Percentiles rank a stretch among this genome's conserved stretches.
These are phyloP conservation scores for Triangularia verruculosa DNA, from an alignment of 2,329 filamentous ascomycete species.

Conservation along the genomic window DNA sequence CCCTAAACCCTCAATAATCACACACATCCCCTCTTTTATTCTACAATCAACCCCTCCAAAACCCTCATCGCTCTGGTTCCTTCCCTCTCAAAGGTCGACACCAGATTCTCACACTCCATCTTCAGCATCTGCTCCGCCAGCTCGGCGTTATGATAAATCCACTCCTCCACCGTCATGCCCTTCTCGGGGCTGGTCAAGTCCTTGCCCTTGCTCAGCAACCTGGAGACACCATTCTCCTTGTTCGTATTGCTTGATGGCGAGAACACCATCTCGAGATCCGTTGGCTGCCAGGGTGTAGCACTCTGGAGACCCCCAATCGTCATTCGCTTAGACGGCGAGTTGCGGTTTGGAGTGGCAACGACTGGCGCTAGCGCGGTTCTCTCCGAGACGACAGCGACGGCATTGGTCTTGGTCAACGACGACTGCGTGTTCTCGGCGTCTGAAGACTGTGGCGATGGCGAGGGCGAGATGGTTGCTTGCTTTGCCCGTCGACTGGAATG, in stretches of 20 bases:
- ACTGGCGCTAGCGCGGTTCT: constrained; percentile 46
- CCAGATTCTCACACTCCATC: constrained; percentile 77
- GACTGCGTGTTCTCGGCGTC: constrained; percentile 79
- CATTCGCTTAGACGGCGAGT: constrained; percentile 62
- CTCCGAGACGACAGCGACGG: constrained; percentile 33
- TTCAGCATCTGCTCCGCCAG: constrained; percentile 77
- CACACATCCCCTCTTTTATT: constrained; percentile 26
- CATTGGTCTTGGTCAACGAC: constrained; percentile 56
- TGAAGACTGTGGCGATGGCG: constrained; percentile 70
- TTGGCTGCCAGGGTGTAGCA: constrained; percentile 64
- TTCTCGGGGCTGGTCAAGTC: constrained; percentile 74
- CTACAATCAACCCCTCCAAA: constrained; percentile 68
- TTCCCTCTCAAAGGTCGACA: constrained; percentile 79
- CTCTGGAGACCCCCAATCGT: constrained; percentile 54
- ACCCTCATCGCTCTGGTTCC: constrained; percentile 73
- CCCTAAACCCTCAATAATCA: constrained; percentile 2
- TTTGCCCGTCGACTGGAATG: constrained; percentile 48
- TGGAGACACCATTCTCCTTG: constrained; percentile 47
- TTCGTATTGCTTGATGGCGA: constrained; percentile 33
- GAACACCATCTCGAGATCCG: constrained; percentile 75
- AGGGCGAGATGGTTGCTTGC: constrained; percentile 58
- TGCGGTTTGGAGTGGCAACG: constrained; percentile 45
- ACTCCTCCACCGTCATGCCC: constrained; percentile 90
- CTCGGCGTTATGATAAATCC: constrained; percentile 79
- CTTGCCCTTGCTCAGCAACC: constrained; percentile 52